Evolutionary conservation across 2,329 filamentous ascomycete species (phyloP).

Genomic region (Neofusicoccum sp.): DNA sequence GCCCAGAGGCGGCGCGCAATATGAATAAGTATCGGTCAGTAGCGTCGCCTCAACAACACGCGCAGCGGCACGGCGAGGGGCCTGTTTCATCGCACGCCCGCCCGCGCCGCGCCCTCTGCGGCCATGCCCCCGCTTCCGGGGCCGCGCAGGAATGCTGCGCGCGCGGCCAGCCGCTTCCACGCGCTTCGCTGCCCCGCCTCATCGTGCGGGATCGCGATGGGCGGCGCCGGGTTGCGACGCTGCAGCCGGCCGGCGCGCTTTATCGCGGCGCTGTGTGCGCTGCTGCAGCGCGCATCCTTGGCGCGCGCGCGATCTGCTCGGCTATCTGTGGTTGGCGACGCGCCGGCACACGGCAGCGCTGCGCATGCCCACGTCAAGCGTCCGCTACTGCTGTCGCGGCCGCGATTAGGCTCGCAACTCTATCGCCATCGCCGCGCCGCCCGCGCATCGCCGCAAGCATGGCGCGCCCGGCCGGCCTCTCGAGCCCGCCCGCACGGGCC

Average conservation of each 20-base stretch:
- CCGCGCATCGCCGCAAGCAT: conserved; percentile 13
- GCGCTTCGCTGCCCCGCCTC: neutral
- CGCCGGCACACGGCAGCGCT: too few relatives aligned
- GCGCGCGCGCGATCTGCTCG: conserved; percentile 12
- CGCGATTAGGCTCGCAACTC: neutral
- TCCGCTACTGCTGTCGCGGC: conserved; percentile 1
- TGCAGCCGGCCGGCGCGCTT: too few relatives aligned
- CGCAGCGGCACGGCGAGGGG: conserved; percentile 13
- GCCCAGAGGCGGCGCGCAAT: neutral
- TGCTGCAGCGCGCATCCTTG: too few relatives aligned
- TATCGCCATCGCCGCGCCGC: neutral
- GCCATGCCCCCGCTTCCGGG: neutral
- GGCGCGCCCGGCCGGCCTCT: conserved; percentile 19
- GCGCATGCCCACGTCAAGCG: neutral
- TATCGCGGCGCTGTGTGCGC: conserved; percentile 4
- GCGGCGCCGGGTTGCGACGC: neutral
- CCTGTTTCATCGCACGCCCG: neutral
- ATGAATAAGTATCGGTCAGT: conserved; percentile 5
- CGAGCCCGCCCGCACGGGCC: conserved; percentile 27
- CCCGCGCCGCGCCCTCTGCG: neutral
- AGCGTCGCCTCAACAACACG: neutral
- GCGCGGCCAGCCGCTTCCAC: neutral
- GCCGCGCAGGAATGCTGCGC: neutral
- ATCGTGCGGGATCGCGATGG: neutral
- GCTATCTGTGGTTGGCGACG: conserved; percentile 5